Evolutionary conservation across 768 basidiomycete genomes (phyloP).

Genomic region (Udeniomyces megalosporus): DNA sequence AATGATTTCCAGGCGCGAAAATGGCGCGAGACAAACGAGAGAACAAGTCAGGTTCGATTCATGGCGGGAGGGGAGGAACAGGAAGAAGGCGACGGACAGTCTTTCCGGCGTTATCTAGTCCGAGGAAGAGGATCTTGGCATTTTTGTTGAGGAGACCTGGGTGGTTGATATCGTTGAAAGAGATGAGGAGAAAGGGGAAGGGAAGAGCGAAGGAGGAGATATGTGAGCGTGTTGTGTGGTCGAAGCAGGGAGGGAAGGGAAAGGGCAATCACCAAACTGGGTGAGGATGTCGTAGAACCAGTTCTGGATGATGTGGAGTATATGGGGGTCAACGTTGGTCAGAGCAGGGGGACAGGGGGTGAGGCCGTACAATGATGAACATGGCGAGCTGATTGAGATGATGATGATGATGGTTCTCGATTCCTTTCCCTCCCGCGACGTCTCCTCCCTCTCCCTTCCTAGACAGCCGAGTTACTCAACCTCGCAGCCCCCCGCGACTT

Average conservation of each 20-base stretch:
- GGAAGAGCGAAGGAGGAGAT: not conserved
- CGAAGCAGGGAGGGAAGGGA: not conserved
- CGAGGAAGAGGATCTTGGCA: slow-evolving; percentile 98
- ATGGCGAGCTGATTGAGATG: not conserved
- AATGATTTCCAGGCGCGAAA: not conserved
- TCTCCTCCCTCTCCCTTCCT: too few relatives aligned
- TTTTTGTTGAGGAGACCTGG: slow-evolving; percentile 47
- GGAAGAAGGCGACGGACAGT: slow-evolving; percentile 45
- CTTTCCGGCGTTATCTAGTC: slow-evolving; percentile 97
- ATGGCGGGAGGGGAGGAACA: not conserved
- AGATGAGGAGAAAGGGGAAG: not conserved
- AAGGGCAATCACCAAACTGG: slow-evolving; percentile 54
- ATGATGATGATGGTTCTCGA: too few relatives aligned
- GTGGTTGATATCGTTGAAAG: not conserved
- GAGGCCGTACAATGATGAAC: slow-evolving; percentile 16
- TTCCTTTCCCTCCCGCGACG: too few relatives aligned
- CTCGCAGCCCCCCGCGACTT: too few relatives aligned
- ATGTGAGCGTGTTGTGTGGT: too few relatives aligned
- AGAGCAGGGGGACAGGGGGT: not conserved
- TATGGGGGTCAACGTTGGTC: not conserved
- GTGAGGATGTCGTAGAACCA: slow-evolving; percentile 97
- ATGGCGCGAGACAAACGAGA: not conserved
- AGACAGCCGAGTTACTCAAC: too few relatives aligned
- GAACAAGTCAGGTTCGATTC: not conserved
- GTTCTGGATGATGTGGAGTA: slow-evolving; percentile 32